phyloP scores from a whole-genome alignment of 1,284 basidiomycete species.

The Austropuccinia psidii region DNA sequence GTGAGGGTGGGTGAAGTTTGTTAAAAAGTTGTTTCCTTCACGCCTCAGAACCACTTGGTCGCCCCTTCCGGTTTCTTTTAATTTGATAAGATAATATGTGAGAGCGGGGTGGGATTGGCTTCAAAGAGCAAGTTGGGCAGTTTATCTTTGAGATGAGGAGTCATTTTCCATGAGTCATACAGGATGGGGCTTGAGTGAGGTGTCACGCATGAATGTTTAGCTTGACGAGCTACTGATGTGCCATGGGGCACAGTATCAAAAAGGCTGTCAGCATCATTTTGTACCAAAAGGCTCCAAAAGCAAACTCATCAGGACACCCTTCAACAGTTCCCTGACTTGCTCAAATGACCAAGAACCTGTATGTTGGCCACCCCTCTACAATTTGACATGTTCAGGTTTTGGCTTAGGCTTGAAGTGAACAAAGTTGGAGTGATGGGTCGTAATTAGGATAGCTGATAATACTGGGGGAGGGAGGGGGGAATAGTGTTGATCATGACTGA shows the following conservation, averaged over 20 bases:
- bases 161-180: not conserved
- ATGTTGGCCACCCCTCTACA: not conserved
- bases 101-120: constrained; percentile 57
- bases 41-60: constrained; percentile 29
- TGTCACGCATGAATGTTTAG: not conserved
- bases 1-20: constrained; percentile 79
- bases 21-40: constrained; percentile 54
- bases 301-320: not conserved
- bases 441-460: constrained; percentile 6
- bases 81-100: constrained; percentile 58
- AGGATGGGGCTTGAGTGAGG: not conserved
- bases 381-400: not conserved
- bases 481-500: not conserved
- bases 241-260: not conserved
- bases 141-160: not conserved
- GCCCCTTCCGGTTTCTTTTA: constrained; percentile 37
- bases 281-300: not conserved
- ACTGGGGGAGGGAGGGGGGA: not conserved
- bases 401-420: not conserved
- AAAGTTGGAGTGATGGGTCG: not conserved
- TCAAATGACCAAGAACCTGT: not conserved
- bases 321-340: not conserved
- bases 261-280: not conserved
- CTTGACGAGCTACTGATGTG: constrained; percentile 10
- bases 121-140: constrained; percentile 70